A percentile compares a stretch with the other conserved stretches of the same genome.
These are phyloP conservation scores for Rostrohypoxylon terebratum DNA, from an alignment of 495 filamentous ascomycete genomes.

Conservation along the genomic window DNA sequence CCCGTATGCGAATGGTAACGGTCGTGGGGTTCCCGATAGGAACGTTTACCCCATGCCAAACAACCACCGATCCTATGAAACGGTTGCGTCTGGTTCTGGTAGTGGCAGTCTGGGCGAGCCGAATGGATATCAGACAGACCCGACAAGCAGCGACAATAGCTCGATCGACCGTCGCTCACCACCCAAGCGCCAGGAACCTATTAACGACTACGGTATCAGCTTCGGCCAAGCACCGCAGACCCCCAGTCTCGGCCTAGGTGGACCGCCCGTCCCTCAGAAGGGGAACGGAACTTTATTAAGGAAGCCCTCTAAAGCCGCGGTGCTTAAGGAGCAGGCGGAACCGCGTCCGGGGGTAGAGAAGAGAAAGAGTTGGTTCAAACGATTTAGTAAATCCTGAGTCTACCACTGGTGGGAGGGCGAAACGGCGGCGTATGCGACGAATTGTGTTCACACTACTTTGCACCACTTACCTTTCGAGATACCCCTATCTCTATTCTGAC, in stretches of 20 bases:
- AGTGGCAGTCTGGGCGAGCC: conserved; percentile 77
- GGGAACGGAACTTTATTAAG: conserved; percentile 48
- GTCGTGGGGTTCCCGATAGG: conserved; percentile 53
- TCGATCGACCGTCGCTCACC: conserved; percentile 79
- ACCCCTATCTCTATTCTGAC: conserved; percentile 38
- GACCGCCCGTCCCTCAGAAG: conserved; percentile 55
- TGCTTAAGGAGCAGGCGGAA: conserved; percentile 46
- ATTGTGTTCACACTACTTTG: conserved; percentile 6
- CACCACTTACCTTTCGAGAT: conserved; percentile 32
- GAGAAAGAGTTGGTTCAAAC: conserved; percentile 88
- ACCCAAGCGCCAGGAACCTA: conserved; percentile 61
- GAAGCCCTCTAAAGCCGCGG: conserved; percentile 48
- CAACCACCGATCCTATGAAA: conserved; percentile 85
- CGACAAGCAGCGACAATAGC: conserved; percentile 87
- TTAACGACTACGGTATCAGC: conserved; percentile 62
- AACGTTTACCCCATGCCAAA: conserved; percentile 72
- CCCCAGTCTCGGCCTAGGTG: conserved; percentile 51
- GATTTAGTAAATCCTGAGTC: conserved; percentile 75
- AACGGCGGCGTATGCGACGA: conserved; percentile 20
- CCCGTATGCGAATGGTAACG: conserved; percentile 44
- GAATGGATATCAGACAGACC: conserved; percentile 85
- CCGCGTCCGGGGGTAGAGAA: conserved; percentile 68
- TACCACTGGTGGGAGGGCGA: conserved; percentile 7
- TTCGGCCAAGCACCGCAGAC: conserved; percentile 56
- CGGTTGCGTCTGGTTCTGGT: conserved; percentile 77